phyloP scores from a whole-genome alignment of 116 monocot species.

The Zostera marina region DNA sequence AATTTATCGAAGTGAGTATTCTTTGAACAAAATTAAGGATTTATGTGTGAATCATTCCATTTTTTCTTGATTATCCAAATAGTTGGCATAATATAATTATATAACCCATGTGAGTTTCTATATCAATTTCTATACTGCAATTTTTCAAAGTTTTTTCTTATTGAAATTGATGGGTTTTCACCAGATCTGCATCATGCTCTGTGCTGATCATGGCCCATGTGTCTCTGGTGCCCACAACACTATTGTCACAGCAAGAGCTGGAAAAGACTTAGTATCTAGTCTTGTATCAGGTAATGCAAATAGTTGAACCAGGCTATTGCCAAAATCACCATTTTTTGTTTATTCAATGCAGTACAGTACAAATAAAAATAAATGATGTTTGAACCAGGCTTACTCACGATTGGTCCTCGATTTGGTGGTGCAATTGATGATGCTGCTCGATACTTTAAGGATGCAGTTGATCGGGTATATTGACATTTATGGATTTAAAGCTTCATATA shows the following conservation, averaged over 20 bases:
- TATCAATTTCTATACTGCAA: background rate
- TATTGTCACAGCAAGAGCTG: constrained; percentile 95
- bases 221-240: constrained; percentile 98
- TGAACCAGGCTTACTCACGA: constrained; percentile 75
- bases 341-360: too few species aligned
- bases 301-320: background rate
- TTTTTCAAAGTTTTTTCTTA: background rate
- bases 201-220: constrained; percentile 98
- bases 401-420: constrained; percentile 99
- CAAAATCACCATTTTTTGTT: too few species aligned
- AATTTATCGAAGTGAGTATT: constrained; percentile 41
- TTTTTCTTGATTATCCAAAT: background rate
- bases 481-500: background rate
- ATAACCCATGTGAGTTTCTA: background rate
- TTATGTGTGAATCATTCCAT: background rate
- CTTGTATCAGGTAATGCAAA: constrained; percentile 73
- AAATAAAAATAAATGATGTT: background rate
- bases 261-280: constrained; percentile 96
- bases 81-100: too few species aligned
- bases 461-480: constrained; percentile 26
- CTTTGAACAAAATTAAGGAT: background rate
- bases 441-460: constrained; percentile 96
- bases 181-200: constrained; percentile 94
- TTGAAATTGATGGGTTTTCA: background rate
- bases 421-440: constrained; percentile 99